Evolutionary conservation across 176 grass and related monocot genomes (phyloP).

Genomic region (Tillandsia fasciculata): DNA sequence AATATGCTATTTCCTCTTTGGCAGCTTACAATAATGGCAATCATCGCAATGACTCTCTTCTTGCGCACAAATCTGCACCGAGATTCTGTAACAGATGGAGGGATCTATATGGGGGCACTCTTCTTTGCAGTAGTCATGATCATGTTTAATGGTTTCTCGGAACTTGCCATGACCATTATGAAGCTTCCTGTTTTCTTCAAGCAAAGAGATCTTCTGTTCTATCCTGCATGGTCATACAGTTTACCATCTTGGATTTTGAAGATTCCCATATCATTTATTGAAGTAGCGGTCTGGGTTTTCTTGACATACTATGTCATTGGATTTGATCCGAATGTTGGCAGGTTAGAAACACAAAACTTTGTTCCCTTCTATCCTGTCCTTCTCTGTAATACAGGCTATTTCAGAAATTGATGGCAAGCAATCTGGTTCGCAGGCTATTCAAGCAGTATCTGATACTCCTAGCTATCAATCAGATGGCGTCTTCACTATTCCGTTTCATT

Average conservation of each 20-base stretch:
- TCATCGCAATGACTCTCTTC: constrained; percentile 76
- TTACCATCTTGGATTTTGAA: constrained; percentile 84
- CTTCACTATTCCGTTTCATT: constrained; percentile 55
- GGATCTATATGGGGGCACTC: constrained; percentile 48
- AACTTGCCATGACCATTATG: constrained; percentile 49
- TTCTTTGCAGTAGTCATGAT: constrained; percentile 69
- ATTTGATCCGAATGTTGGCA: constrained; percentile 67
- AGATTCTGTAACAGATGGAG: constrained; percentile 23
- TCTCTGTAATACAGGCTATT: neutral
- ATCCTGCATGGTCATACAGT: constrained; percentile 80
- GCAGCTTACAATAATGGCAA: constrained; percentile 46
- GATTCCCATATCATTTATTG: constrained; percentile 64
- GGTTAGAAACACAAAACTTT: constrained; percentile 38
- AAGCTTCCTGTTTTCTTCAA: constrained; percentile 94
- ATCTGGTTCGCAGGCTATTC: constrained; percentile 1
- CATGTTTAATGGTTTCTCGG: constrained; percentile 81
- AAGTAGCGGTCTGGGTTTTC: constrained; percentile 74
- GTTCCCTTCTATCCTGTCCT: neutral
- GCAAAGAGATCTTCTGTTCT: constrained; percentile 85
- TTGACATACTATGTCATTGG: constrained; percentile 81
- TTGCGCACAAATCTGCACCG: constrained; percentile 73
- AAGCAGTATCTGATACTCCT: constrained; percentile 77
- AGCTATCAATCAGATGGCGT: constrained; percentile 63
- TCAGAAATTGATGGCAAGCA: neutral
- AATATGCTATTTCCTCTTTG: constrained; percentile 5